These are phyloP conservation scores for Fusarium illudens DNA, from an alignment of 2,329 filamentous ascomycete species.

Conservation along the genomic window DNA sequence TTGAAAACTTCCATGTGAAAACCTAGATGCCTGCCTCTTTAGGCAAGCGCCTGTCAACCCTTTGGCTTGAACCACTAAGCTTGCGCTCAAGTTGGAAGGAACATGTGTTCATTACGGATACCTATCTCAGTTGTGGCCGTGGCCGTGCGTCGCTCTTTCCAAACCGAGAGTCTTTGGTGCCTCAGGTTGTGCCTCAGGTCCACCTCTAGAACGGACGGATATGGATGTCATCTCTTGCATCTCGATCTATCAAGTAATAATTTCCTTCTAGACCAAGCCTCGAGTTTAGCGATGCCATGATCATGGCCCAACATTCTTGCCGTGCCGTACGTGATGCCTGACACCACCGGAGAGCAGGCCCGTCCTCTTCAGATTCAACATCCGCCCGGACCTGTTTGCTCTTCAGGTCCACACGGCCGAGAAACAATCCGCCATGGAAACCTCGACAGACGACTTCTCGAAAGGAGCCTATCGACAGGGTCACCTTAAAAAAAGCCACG, in stretches of 20 bases:
- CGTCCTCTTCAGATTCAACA: neutral
- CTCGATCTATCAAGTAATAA: neutral
- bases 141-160: neutral
- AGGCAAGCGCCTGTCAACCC: neutral
- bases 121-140: slow-evolving; percentile 1
- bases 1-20: neutral
- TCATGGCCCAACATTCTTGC: neutral
- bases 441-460: neutral
- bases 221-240: neutral
- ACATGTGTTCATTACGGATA: slow-evolving; percentile 1
- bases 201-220: neutral
- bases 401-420: neutral
- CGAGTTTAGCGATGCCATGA: neutral
- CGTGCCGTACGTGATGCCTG: neutral
- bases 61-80: neutral
- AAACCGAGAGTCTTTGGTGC: neutral
- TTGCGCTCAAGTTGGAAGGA: slow-evolving; percentile 10
- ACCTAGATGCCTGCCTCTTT: slow-evolving; percentile 6
- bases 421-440: neutral
- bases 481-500: slow-evolving; percentile 4
- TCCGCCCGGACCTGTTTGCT: neutral
- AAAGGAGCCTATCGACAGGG: neutral
- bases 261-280: neutral
- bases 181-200: slow-evolving; percentile 1
- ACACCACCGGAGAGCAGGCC: neutral